Evolutionary conservation across 345 rosid genomes (phyloP).

Genomic region (Viola odorata): DNA sequence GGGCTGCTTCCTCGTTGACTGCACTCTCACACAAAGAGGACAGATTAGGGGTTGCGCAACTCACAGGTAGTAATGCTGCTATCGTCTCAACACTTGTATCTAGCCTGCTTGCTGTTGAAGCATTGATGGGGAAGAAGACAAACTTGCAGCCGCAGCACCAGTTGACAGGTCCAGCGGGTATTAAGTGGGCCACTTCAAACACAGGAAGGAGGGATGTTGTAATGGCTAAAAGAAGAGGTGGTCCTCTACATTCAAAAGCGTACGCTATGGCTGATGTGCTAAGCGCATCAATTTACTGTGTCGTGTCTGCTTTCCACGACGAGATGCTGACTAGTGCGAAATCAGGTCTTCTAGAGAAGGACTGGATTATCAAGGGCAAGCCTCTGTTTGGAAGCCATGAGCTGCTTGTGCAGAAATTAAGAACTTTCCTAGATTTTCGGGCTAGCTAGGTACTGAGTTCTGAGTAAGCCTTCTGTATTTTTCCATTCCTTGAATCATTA

Average conservation of each 20-base stretch:
- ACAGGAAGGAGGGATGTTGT: slow-evolving; percentile 54
- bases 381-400: slow-evolving; percentile 62
- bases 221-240: slow-evolving; percentile 43
- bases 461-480: neutral
- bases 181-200: slow-evolving; percentile 59
- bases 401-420: slow-evolving; percentile 62
- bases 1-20: slow-evolving; percentile 56
- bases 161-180: slow-evolving; percentile 61
- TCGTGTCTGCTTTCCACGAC: slow-evolving; percentile 61
- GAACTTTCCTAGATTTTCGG: slow-evolving; percentile 65
- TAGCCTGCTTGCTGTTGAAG: slow-evolving; percentile 73
- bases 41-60: slow-evolving; percentile 89
- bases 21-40: slow-evolving; percentile 71
- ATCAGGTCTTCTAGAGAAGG: slow-evolving; percentile 65
- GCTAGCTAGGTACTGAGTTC: slow-evolving; percentile 34
- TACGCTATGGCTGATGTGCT: slow-evolving; percentile 72
- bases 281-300: slow-evolving; percentile 59
- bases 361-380: slow-evolving; percentile 53
- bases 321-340: slow-evolving; percentile 69
- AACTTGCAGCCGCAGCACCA: slow-evolving; percentile 59
- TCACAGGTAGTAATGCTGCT: slow-evolving; percentile 75
- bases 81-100: slow-evolving; percentile 67
- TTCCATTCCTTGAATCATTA: neutral
- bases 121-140: slow-evolving; percentile 78
- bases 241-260: slow-evolving; percentile 47